Percentiles rank a stretch among this genome's conserved stretches.
Conservation (phyloP, 2,329 filamentous ascomycete species). For the Hypomyces rosellus region DNA sequence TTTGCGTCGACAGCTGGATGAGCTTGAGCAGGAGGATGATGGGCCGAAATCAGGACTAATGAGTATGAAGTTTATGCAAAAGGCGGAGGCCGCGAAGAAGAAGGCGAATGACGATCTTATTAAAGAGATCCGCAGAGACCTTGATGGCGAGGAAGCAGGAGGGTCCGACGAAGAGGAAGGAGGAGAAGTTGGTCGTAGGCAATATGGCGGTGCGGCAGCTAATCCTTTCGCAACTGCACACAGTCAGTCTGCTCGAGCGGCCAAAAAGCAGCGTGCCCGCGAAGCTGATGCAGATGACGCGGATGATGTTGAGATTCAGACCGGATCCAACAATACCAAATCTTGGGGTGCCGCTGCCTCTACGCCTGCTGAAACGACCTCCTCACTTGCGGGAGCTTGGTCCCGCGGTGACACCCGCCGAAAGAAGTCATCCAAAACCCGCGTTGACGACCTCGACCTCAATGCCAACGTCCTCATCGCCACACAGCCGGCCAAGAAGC, state of each 20-base stretch:
- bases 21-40: slow-evolving; percentile 41
- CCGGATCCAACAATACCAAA: too few relatives aligned
- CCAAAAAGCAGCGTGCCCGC: slow-evolving; percentile 23
- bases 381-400: slow-evolving; percentile 35
- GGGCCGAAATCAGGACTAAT: slow-evolving; percentile 61
- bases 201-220: slow-evolving; percentile 50
- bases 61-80: slow-evolving; percentile 91
- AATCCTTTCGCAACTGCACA: slow-evolving; percentile 25
- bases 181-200: slow-evolving; percentile 60
- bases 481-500: slow-evolving; percentile 24
- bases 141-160: slow-evolving; percentile 55
- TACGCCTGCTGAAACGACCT: slow-evolving; percentile 17
- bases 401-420: slow-evolving; percentile 32
- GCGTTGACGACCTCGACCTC: slow-evolving; percentile 35
- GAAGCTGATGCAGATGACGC: slow-evolving; percentile 13
- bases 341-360: slow-evolving; percentile 17
- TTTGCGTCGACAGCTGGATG: slow-evolving; percentile 41
- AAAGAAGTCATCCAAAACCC: slow-evolving; percentile 28
- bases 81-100: slow-evolving; percentile 71
- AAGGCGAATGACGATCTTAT: slow-evolving; percentile 75
- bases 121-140: slow-evolving; percentile 61
- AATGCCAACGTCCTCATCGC: slow-evolving; percentile 29
- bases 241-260: slow-evolving; percentile 13
- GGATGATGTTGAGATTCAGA: too few relatives aligned
- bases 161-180: slow-evolving; percentile 47